phyloP scores from a whole-genome alignment of 192 early-diverging fungal species.

The Pecoramyces ruminantium region DNA sequence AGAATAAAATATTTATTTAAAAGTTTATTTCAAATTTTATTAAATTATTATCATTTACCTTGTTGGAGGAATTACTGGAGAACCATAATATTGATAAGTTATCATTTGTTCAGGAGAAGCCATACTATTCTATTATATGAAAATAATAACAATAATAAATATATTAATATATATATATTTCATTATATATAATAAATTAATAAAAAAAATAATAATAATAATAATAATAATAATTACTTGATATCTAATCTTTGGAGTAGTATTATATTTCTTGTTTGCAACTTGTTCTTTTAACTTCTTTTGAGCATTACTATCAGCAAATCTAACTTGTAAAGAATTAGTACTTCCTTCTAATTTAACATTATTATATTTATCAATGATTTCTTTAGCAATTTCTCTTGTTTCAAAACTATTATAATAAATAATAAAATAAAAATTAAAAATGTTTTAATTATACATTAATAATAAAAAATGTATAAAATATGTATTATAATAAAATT shows the following conservation, averaged over 20 bases:
- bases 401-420: slow-evolving; percentile 43
- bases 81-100: background rate
- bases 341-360: slow-evolving; percentile 35
- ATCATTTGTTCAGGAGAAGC: background rate
- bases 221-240: background rate
- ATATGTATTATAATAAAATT: no score
- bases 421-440: no score
- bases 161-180: no score
- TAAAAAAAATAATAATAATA: background rate
- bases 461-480: no score
- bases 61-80: background rate
- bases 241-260: background rate
- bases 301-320: slow-evolving; percentile 62
- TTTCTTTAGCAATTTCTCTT: slow-evolving; percentile 39
- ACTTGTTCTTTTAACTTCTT: slow-evolving; percentile 46
- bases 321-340: slow-evolving; percentile 53
- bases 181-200: no score
- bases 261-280: background rate
- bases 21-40: no score
- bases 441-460: no score
- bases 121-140: background rate
- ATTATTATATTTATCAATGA: slow-evolving; percentile 52
- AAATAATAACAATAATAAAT: no score
- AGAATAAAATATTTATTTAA: no score
- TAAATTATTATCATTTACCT: background rate